Conservation (phyloP, 805 yeast genomes). For the Hermanozyma aechmeae region DNA sequence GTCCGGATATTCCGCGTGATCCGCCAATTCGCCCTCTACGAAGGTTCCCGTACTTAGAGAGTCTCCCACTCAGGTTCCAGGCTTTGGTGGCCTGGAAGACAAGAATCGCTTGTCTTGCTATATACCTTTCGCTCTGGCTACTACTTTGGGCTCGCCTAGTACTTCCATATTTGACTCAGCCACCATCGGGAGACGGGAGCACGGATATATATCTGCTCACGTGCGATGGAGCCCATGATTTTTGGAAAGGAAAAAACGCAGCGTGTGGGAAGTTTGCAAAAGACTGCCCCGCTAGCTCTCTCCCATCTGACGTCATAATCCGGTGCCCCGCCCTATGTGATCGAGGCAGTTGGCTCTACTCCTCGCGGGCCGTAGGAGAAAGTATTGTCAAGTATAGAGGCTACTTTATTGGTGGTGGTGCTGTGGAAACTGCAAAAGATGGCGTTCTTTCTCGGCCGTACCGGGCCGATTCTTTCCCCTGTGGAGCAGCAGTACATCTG, state of each 20-base stretch:
- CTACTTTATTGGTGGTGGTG: slow-evolving; percentile 73
- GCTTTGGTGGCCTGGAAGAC: neutral
- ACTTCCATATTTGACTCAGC: slow-evolving; percentile 35
- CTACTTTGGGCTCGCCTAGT: slow-evolving; percentile 27
- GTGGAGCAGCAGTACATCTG: slow-evolving; percentile 85
- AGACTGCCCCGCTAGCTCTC: slow-evolving; percentile 40
- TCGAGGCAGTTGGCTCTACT: slow-evolving; percentile 65
- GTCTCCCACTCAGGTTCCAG: neutral
- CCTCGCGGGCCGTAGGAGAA: slow-evolving; percentile 67
- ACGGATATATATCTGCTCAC: slow-evolving; percentile 34
- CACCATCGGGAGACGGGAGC: slow-evolving; percentile 17
- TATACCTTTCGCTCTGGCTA: slow-evolving; percentile 41
- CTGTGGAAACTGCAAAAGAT: slow-evolving; percentile 9
- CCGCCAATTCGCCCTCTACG: neutral
- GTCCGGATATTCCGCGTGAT: neutral
- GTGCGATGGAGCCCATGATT: slow-evolving; percentile 34
- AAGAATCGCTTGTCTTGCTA: slow-evolving; percentile 18
- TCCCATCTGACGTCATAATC: slow-evolving; percentile 39
- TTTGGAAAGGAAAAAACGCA: slow-evolving; percentile 73
- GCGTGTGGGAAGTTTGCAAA: slow-evolving; percentile 67
- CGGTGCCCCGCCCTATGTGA: slow-evolving; percentile 89
- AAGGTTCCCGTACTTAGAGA: neutral
- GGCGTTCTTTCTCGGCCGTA: slow-evolving; percentile 46
- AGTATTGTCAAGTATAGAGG: slow-evolving; percentile 59
- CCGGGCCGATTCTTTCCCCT: slow-evolving; percentile 81